Evolutionary conservation across 768 basidiomycete genomes (phyloP), one percentile per base, ranked within the genome.

Genomic region (Rhizopogon vinicolor): DNA sequence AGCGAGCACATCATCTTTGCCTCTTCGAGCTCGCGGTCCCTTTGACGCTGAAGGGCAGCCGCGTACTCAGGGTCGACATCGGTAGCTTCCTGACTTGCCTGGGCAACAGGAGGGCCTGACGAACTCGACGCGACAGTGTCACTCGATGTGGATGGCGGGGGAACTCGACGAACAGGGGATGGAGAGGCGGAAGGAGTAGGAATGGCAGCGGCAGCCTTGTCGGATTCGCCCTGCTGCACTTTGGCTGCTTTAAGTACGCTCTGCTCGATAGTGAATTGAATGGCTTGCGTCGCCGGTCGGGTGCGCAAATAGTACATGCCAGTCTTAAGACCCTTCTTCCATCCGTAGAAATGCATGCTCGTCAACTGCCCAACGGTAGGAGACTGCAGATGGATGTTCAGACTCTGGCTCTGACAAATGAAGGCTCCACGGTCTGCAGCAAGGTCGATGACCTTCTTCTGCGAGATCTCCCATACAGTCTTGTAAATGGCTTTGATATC

Each of bases 401-500:
- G 75, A 58, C 87, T 89, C 75, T 98, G 96, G 61, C 85, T 87
- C 72, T 99, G 96, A 74, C 93, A 96, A 72, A 98, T 97, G 77
- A 87, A 99, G 1, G 97, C 93, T 40, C 95, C 96, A 58, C 97
- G 93, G 70, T 99, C 97, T n/a, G 97, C 97, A 51, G 97, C 89
- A 62, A 99, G 81, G 75, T 99, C 97, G 56, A 99, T 86, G 60
- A 99, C 86, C 69, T 92, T 94, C 90, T 98, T 98, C 78, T 98
- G 96, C 44, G 84, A 87, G 72, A 99, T 95, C 77, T 99, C 96
- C 96, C 96, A 99, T 48, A 98, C 96, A n/a, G 96, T 99, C 79
- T 98, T 98, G 85, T 99, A 99, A 75, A 99, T 94, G 0, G 91
- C 90, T 75, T 97, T 98, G 74, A 95, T 80, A 61, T 97, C 84